Conservation (phyloP, 495 filamentous ascomycete species). For the Thermochaetoides thermophila region DNA sequence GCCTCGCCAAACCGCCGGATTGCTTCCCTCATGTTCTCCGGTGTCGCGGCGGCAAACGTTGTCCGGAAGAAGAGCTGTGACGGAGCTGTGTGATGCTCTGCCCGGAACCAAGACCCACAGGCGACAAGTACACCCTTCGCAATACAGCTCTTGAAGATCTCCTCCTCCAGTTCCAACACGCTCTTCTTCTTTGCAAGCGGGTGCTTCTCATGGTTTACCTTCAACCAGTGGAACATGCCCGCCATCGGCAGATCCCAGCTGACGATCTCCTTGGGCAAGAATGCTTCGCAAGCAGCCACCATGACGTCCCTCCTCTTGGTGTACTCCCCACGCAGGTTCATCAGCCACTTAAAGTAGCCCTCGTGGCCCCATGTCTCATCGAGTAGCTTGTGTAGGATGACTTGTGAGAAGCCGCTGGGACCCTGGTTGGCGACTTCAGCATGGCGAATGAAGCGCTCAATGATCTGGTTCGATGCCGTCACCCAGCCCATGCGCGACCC, state of each 20-base stretch:
- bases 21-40: conserved; percentile 61
- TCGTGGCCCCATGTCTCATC: conserved; percentile 89
- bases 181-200: conserved; percentile 42
- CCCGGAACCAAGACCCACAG: conserved; percentile 79
- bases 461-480: conserved; percentile 66
- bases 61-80: conserved; percentile 65
- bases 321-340: conserved; percentile 70
- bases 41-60: conserved; percentile 71
- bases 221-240: conserved; percentile 98
- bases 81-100: conserved; percentile 32
- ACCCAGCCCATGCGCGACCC: conserved; percentile 67
- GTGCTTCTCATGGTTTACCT: conserved; percentile 61
- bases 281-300: conserved; percentile 67
- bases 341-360: conserved; percentile 86
- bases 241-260: conserved; percentile 72
- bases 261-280: conserved; percentile 61
- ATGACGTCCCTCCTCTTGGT: conserved; percentile 62
- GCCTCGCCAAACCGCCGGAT: conserved; percentile 61
- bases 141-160: conserved; percentile 63
- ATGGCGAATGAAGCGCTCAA: conserved; percentile 63
- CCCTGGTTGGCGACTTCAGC: conserved; percentile 70
- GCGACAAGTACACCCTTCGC: conserved; percentile 58
- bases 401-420: conserved; percentile 67
- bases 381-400: conserved; percentile 73
- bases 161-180: conserved; percentile 62